Base-by-base conservation (phyloP, 2,329 filamentous ascomycete genomes). In the Phoma sp. region DNA sequence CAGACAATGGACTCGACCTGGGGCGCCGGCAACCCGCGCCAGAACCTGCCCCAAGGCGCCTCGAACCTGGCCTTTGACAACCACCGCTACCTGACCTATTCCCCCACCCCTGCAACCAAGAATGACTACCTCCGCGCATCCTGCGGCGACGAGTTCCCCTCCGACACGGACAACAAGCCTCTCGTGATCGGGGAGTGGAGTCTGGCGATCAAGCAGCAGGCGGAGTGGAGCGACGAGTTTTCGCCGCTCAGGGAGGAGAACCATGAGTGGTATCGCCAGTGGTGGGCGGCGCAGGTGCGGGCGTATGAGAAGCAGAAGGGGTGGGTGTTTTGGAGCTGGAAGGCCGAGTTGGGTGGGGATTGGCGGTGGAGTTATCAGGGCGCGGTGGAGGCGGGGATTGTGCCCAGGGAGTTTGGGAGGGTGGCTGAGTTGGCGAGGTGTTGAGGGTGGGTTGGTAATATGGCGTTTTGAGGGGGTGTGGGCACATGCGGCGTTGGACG, bases 251-350 rank as follows among this genome's bases (percentile, higher is more conserved):
- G 46, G 0, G 22, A 56, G 3, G 68, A 67, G 6, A 75, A 78
- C 23, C 59, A 65, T 39, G 71, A 68, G 0, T 88, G 86, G 69
- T 88, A 87, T 66, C 70, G 63, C 39, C 71, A 77, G 41, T 87
- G 80, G 78, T 87, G 83, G 66, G 79, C 80, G 0, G 84, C 84
- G 0, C 84, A 86, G 68, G 77, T 80, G 0, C 74, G 78, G 36
- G 71, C 79, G 0, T 87, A 85, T 62, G 84, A 87, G 71, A 77
- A 76, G 48, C 72, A 76, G 6, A 75, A 75, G 9, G 83, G 83
- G 0, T 86, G 83, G 83, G 68, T 84, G 4, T 87, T 85, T 63
- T 87, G 85, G 84, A 78, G 78, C 0, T 87, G 84, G 84, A 87
- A 86, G 69, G 67, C 70, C 1, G 66, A 83, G 65, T 18, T 79